Conservation (phyloP, 768 basidiomycete species). For the Polyporus arcularius region DNA sequence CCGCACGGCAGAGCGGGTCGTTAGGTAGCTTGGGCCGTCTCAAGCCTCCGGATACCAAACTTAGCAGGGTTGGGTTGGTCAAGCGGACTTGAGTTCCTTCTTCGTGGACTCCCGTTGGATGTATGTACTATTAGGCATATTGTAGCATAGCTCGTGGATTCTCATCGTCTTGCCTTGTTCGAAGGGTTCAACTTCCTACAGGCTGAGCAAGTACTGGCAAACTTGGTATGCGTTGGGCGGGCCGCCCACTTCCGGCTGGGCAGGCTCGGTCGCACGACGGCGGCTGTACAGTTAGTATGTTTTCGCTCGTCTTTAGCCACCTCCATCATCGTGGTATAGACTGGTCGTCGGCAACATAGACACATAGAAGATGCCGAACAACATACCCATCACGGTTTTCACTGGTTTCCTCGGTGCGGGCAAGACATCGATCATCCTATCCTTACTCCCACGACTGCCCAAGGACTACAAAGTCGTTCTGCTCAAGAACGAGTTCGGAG, state of each 20-base stretch:
- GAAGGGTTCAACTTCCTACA: too few relatives aligned
- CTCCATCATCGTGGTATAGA: too few relatives aligned
- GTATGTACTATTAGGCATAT: not conserved
- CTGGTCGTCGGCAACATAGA: not conserved
- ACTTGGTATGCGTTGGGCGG: too few relatives aligned
- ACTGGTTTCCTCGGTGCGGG: slow-evolving; percentile 92
- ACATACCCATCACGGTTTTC: slow-evolving; percentile 89
- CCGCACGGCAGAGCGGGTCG: slow-evolving; percentile 37
- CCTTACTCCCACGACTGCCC: slow-evolving; percentile 78
- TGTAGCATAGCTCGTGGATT: not conserved
- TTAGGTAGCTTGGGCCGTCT: slow-evolving; percentile 2
- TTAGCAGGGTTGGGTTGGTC: slow-evolving; percentile 1
- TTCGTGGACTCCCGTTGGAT: not conserved
- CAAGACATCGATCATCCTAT: slow-evolving; percentile 80
- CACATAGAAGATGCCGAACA: not conserved
- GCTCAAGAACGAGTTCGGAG: slow-evolving; percentile 96
- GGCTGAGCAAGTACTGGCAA: too few relatives aligned
- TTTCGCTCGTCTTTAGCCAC: too few relatives aligned
- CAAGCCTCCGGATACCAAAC: slow-evolving; percentile 20
- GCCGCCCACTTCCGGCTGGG: too few relatives aligned
- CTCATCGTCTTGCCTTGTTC: too few relatives aligned
- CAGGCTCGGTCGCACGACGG: too few relatives aligned
- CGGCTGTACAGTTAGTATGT: too few relatives aligned
- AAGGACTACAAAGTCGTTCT: slow-evolving; percentile 87
- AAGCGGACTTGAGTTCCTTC: slow-evolving; percentile 3